These are phyloP conservation scores for Phytopythium mirpurense DNA, from an alignment of 352 stramenopile species.

Conservation along the genomic window DNA sequence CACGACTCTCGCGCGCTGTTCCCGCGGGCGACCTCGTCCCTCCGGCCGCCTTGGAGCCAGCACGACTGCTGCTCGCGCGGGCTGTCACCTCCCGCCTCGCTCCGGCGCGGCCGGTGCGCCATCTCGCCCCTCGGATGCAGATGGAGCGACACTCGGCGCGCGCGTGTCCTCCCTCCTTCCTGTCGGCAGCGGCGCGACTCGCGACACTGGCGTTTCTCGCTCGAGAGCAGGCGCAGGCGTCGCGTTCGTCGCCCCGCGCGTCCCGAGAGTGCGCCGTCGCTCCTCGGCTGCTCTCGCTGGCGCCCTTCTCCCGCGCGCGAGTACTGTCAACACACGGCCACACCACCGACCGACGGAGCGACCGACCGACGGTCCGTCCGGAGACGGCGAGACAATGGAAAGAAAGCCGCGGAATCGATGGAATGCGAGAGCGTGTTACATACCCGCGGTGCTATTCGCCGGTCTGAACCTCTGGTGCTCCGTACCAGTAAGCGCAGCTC, in stretches of 20 bases:
- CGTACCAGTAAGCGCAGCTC: no score
- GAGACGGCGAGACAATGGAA: not conserved
- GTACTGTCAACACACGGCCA: no score
- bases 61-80: not conserved
- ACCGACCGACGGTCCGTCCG: not conserved
- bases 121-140: slow-evolving; percentile 17
- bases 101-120: slow-evolving; percentile 17
- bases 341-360: no score
- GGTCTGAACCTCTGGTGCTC: no score
- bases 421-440: not conserved
- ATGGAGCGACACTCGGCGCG: slow-evolving; percentile 3
- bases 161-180: not conserved
- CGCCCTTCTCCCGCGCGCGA: no score
- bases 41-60: not conserved
- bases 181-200: slow-evolving; percentile 1
- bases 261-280: not conserved
- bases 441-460: not conserved
- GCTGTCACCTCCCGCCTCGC: slow-evolving; percentile 4
- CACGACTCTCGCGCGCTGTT: slow-evolving; percentile 31
- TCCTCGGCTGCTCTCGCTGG: not conserved
- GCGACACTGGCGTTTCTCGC: slow-evolving; percentile 1
- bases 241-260: not conserved
- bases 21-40: not conserved
- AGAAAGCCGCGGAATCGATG: not conserved
- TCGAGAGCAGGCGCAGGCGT: not conserved